Evolutionary conservation across 2,329 filamentous ascomycete genomes (phyloP).

Genomic region (Gnomoniopsis sp.): DNA sequence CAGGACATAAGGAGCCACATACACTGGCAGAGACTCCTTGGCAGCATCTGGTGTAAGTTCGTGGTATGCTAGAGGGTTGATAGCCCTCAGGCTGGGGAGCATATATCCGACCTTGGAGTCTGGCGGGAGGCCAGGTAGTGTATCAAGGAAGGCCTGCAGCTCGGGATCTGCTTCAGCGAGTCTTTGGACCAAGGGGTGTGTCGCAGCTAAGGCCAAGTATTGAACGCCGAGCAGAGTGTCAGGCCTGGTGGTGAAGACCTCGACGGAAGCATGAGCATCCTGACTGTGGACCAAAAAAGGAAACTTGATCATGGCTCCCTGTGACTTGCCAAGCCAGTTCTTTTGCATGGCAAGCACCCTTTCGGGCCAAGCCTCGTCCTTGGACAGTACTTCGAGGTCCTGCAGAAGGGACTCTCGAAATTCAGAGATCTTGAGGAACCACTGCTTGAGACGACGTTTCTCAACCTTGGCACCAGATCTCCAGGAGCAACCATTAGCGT

Average conservation of each 20-base stretch:
- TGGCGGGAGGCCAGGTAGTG: constrained; percentile 50
- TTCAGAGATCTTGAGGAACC: constrained; percentile 82
- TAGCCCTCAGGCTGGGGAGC: constrained; percentile 57
- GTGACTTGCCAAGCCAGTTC: constrained; percentile 83
- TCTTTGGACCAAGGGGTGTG: constrained; percentile 64
- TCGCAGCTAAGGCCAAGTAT: constrained; percentile 74
- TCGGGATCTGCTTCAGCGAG: constrained; percentile 57
- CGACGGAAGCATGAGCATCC: constrained; percentile 46
- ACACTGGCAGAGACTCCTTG: constrained; percentile 65
- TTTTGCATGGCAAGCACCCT: constrained; percentile 78
- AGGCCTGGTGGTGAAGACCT: constrained; percentile 80
- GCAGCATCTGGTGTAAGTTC: constrained; percentile 46
- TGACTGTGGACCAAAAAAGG: constrained; percentile 47
- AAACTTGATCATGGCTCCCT: constrained; percentile 71
- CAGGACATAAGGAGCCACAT: constrained; percentile 79
- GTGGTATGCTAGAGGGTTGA: constrained; percentile 63
- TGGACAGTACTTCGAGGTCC: constrained; percentile 64
- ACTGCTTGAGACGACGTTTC: constrained; percentile 76
- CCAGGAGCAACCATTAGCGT: constrained; percentile 81
- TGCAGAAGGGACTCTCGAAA: constrained; percentile 71
- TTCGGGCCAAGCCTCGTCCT: constrained; percentile 72
- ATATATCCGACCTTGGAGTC: constrained; percentile 66
- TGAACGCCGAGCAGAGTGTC: constrained; percentile 87
- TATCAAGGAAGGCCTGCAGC: constrained; percentile 66
- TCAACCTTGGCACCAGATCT: constrained; percentile 82